Evolutionary conservation across 1,284 basidiomycete genomes (phyloP), one percentile per base, ranked within the genome.

Genomic region (Meripilus lineatus): DNA sequence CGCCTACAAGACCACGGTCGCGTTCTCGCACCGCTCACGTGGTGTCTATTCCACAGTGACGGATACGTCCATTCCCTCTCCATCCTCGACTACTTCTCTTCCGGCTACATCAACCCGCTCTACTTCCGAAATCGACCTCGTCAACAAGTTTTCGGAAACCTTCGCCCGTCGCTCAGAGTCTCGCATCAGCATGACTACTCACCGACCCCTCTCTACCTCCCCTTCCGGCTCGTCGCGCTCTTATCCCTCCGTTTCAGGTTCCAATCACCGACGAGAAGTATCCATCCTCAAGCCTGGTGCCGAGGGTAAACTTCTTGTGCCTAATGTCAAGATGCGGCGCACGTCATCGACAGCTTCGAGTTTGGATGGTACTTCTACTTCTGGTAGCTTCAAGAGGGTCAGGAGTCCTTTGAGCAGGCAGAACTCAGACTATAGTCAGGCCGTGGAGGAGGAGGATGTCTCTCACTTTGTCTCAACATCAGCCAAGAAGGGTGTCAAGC

Each of bases 251-350:
- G 46, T 50, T 36, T 40, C 34, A 44, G 21, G 30, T 26, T 14
- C 41, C 35, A 35, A 10, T 33, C 13, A 50, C 40, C 14, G 50
- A 8, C 57, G 58, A 17, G 80, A 79, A 57, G 72, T 74, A 1
- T 66, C 72, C 4, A 57, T 86, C 3, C 56, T 84, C 6, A 71
- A 70, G 45, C 71, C 67, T 2, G 74, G 74, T 33, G 79, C 77
- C 1, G 72, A 83, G 57, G 80, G 81, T 46, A 79, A 76, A 49
- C 69, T 86, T 2, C 70, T 84, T 4, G 82, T 85, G 0, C 83
- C 83, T 3, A 64, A 82, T 44, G 73, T 85, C 24, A 74, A 75
- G 60, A 65, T 81, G 58, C 54, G 56, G 24, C 70, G 73, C 22
- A 42, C 53, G 25, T 54, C 59, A 33, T 57, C 59, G 24, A 56